phyloP scores from a whole-genome alignment of 768 basidiomycete genomes.

The Naganishia kalamii region DNA sequence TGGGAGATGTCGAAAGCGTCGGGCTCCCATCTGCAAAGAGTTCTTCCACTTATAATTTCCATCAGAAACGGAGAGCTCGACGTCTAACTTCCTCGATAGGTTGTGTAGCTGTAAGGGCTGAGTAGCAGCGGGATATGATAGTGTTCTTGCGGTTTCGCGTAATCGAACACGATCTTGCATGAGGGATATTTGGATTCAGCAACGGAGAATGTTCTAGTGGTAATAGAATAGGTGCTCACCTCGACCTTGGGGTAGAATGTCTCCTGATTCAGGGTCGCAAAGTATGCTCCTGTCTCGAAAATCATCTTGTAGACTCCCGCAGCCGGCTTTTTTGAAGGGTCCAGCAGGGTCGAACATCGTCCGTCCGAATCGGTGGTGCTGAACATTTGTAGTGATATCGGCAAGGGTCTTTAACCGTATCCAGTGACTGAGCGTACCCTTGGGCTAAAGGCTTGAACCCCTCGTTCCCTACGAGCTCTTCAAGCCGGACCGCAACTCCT shows the following conservation, averaged over 20 bases:
- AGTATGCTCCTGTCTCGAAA: slow-evolving; percentile 78
- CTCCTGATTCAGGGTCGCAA: slow-evolving; percentile 57
- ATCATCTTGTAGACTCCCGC: slow-evolving; percentile 73
- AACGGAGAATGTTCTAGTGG: background rate
- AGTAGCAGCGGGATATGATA: slow-evolving; percentile 88
- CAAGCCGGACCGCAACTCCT: slow-evolving; percentile 60
- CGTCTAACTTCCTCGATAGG: slow-evolving; percentile 72
- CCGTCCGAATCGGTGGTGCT: slow-evolving; percentile 77
- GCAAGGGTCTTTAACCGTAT: background rate
- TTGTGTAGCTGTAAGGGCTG: slow-evolving; percentile 85
- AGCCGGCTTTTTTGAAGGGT: slow-evolving; percentile 52
- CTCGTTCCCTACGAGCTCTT: slow-evolving; percentile 50
- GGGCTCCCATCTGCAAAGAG: no score
- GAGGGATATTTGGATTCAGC: background rate
- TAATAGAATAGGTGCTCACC: slow-evolving; percentile 49
- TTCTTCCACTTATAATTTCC: background rate
- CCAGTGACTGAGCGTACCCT: slow-evolving; percentile 51
- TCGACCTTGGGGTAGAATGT: slow-evolving; percentile 90
- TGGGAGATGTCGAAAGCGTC: no score
- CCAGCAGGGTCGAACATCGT: slow-evolving; percentile 68
- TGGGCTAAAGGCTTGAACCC: slow-evolving; percentile 55
- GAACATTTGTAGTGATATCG: background rate
- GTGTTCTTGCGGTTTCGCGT: slow-evolving; percentile 68
- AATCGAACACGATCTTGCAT: slow-evolving; percentile 66
- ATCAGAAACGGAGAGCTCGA: background rate